Base-by-base conservation (phyloP, 768 basidiomycete genomes). In the Rubroboletus pulcherrimus region DNA sequence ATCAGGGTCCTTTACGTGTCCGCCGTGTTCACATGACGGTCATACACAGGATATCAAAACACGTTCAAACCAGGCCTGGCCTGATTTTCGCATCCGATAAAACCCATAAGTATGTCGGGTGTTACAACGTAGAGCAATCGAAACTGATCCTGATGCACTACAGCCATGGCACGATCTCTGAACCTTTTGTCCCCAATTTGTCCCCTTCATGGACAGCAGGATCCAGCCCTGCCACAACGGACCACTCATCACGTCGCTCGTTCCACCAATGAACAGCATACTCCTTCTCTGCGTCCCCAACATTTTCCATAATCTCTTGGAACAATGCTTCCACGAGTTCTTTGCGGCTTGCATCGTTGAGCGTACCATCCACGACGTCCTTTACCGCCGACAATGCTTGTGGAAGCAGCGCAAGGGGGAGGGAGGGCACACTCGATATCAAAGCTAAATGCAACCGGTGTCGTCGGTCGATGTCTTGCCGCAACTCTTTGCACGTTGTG, bases 191-290 rank as follows among this genome's bases (percentile, higher is more conserved):
- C 43, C 14, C 50, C 17, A 17, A 39, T 19, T 35, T 46, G 12
- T 41, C 34, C 12, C 21, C 30, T 2, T 45, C 46, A 33, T n/a
- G 49, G 26, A 8, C 14, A 37, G 49, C 29, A 42, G 38, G 45
- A 47, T 46, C 46, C 26, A 41, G 35, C 10, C 43, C 48, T 24
- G 21, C 26, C 26, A 26, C 42, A 33, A 17, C 29, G 1, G 58
- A 57, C 71, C 71, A 72, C 33, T 66, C 62, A 14, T 29, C 35
- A 4, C 59, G 56, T 44, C 81, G 72, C 53, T 79, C 76, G 65
- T 83, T 78, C 90, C 90, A 92, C 90, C 90, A 92, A 43, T 71
- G 73, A 71, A 91, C 78, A 40, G 72, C 82, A 57, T 76, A 76
- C 65, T 81, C 83, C 72, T 86, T 89, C 73, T 87, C 86, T 41